phyloP scores from a whole-genome alignment of 176 grass and related monocot species.

The Olyra latifolia region DNA sequence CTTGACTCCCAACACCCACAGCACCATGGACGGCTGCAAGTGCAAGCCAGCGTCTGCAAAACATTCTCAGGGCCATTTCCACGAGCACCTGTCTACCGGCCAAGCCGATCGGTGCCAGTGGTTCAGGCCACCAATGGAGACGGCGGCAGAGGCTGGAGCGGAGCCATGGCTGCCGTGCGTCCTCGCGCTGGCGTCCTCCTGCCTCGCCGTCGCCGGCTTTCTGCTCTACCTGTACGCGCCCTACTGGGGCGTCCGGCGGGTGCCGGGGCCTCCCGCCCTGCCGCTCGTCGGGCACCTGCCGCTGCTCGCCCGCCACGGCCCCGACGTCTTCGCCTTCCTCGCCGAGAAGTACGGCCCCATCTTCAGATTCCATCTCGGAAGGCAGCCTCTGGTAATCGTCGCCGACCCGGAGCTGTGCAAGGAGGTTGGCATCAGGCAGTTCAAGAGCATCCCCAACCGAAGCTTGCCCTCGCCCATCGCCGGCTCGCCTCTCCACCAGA shows the following conservation, averaged over 20 bases:
- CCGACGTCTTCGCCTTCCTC: slow-evolving; percentile 60
- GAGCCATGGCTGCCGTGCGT: slow-evolving; percentile 26
- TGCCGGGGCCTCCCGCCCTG: slow-evolving; percentile 52
- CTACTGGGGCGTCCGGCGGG: slow-evolving; percentile 49
- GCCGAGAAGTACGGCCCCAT: slow-evolving; percentile 64
- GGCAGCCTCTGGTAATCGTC: slow-evolving; percentile 77
- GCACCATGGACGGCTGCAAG: slow-evolving; percentile 14
- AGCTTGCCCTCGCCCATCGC: slow-evolving; percentile 65
- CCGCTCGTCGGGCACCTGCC: slow-evolving; percentile 65
- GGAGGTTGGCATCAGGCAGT: slow-evolving; percentile 68
- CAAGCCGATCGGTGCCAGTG: background rate
- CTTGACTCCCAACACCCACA: slow-evolving; percentile 1
- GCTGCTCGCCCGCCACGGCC: slow-evolving; percentile 63
- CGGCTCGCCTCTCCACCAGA: slow-evolving; percentile 56
- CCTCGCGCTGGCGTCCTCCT: slow-evolving; percentile 7
- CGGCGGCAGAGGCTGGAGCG: background rate
- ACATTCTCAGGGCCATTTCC: too few relatives aligned
- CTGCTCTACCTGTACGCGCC: slow-evolving; percentile 70
- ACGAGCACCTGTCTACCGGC: background rate
- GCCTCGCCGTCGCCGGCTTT: slow-evolving; percentile 20
- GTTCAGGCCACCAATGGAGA: slow-evolving; percentile 10
- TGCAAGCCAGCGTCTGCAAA: background rate
- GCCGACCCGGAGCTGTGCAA: slow-evolving; percentile 70
- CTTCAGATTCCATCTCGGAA: slow-evolving; percentile 82
- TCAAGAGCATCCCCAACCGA: slow-evolving; percentile 70